Base-by-base conservation (phyloP, 2,329 filamentous ascomycete genomes). In the Diaporthe amygdali region DNA sequence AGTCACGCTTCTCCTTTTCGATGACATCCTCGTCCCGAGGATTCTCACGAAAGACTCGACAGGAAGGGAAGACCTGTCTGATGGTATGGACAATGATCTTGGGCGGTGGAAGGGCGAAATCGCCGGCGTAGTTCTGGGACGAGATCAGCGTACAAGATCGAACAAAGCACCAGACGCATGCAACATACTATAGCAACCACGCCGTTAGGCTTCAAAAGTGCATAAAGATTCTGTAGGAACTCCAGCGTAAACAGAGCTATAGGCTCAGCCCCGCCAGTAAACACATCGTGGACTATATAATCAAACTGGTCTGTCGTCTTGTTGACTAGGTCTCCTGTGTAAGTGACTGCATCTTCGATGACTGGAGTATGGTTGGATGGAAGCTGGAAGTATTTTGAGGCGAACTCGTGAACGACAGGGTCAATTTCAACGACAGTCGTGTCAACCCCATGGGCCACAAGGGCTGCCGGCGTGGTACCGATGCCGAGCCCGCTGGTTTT, bases 251-350 rank as follows among this genome's bases (percentile, higher is more conserved):
- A 99, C 9, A 99, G 89, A 9, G 91, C 86, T 3, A 95, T 90
- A 0, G 96, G 96, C 80, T 98, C 96, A 0, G 95, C 95, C 66
- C 96, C 96, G 30, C 96, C 96, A 0, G 96, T 99, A 80, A 99
- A 99, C 30, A 99, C 96, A 76, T 99, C 96, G 80, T 99, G 96
- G 68, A 99, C 88, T 78, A 99, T 96, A 84, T 97, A 98, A 83
- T 98, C 92, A 80, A 93, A 99, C 34, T 85, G 85, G 22, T 77
- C 80, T 9, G 82, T 79, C 70, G 83, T 76, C 34, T 82, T 76
- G 64, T 82, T 77, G 68, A 84, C 84, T 59, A 87, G 78, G 66
- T 82, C 77, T 55, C 84, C 81, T 22, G 90, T 88, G 80, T 91
- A 97, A n/a, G 84, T 82, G 3, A 95, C 90, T 0, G 96, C 96